phyloP scores from a whole-genome alignment of 805 yeast genomes.

The Saccharomyces eubayanus region DNA sequence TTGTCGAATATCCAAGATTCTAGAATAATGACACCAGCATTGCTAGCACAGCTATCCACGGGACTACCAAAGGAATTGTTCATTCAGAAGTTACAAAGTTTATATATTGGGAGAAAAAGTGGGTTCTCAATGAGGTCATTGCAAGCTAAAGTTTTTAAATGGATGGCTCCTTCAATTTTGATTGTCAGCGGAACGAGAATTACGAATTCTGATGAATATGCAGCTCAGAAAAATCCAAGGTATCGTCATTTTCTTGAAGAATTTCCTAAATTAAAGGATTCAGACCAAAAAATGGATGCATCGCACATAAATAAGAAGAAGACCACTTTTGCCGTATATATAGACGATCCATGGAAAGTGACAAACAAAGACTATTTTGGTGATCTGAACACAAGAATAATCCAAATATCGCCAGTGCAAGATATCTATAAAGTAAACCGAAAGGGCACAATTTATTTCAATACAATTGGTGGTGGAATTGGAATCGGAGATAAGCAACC shows the following conservation, averaged over 20 bases:
- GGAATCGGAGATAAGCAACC: constrained; percentile 78
- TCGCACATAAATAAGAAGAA: constrained; percentile 26
- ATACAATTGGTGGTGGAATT: constrained; percentile 66
- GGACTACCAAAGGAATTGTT: constrained; percentile 35
- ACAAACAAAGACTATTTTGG: constrained; percentile 72
- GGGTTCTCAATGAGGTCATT: constrained; percentile 87
- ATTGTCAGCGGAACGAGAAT: constrained; percentile 58
- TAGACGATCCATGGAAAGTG: constrained; percentile 67
- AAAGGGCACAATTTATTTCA: constrained; percentile 50
- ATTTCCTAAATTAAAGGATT: constrained; percentile 36
- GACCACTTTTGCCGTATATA: constrained; percentile 55
- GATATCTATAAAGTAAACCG: constrained; percentile 40
- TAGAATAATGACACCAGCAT: constrained; percentile 24
- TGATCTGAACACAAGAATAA: constrained; percentile 44
- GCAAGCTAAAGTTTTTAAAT: constrained; percentile 75
- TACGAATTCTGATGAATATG: constrained; percentile 19
- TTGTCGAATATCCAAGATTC: constrained; percentile 24
- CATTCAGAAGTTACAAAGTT: constrained; percentile 38
- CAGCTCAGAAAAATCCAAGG: constrained; percentile 28
- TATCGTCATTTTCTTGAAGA: constrained; percentile 44
- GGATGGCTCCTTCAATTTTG: constrained; percentile 81
- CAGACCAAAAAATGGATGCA: constrained; percentile 18
- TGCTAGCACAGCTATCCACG: constrained; percentile 36
- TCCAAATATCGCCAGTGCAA: constrained; percentile 61
- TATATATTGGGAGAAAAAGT: constrained; percentile 57